Percentiles rank a stretch among this genome's conserved stretches.
phyloP scores from a whole-genome alignment of 306 rosid species.

The Vigna hirtella region DNA sequence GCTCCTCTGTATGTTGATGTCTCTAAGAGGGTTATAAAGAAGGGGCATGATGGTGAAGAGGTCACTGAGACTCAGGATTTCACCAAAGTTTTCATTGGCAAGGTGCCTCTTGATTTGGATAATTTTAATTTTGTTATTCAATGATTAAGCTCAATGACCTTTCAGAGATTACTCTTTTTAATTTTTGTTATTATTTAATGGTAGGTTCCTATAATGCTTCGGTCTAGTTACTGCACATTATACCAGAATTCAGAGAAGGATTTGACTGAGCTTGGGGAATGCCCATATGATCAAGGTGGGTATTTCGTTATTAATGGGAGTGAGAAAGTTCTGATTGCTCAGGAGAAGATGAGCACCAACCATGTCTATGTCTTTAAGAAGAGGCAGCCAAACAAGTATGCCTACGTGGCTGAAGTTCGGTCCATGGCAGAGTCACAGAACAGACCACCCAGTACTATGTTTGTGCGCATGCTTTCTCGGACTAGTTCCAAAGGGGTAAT shows the following conservation, averaged over 20 bases:
- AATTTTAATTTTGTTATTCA: neutral
- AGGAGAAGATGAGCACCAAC: slow-evolving; percentile 96
- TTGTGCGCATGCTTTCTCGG: slow-evolving; percentile 96
- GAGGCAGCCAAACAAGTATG: slow-evolving; percentile 94
- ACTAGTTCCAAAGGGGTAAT: slow-evolving; percentile 96
- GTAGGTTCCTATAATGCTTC: slow-evolving; percentile 97
- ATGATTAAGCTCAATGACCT: neutral
- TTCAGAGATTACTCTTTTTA: neutral
- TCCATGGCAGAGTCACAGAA: slow-evolving; percentile 99
- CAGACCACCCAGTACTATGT: slow-evolving; percentile 97
- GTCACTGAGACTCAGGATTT: slow-evolving; percentile 93
- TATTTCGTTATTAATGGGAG: slow-evolving; percentile 89
- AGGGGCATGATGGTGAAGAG: slow-evolving; percentile 98
- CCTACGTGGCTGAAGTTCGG: slow-evolving; percentile 95
- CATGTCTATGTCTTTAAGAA: slow-evolving; percentile 94
- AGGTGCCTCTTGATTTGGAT: slow-evolving; percentile 52
- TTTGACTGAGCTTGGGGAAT: slow-evolving; percentile 93
- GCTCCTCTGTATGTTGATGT: slow-evolving; percentile 99
- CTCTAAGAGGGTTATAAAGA: slow-evolving; percentile 84
- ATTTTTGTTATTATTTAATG: neutral
- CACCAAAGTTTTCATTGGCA: slow-evolving; percentile 94
- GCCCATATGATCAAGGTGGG: slow-evolving; percentile 97
- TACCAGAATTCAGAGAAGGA: slow-evolving; percentile 97
- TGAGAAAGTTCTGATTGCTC: slow-evolving; percentile 93
- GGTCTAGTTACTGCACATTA: slow-evolving; percentile 96